Evolutionary conservation across 2,329 filamentous ascomycete species (phyloP).

Genomic region (Allantophomopsis lycopodina): DNA sequence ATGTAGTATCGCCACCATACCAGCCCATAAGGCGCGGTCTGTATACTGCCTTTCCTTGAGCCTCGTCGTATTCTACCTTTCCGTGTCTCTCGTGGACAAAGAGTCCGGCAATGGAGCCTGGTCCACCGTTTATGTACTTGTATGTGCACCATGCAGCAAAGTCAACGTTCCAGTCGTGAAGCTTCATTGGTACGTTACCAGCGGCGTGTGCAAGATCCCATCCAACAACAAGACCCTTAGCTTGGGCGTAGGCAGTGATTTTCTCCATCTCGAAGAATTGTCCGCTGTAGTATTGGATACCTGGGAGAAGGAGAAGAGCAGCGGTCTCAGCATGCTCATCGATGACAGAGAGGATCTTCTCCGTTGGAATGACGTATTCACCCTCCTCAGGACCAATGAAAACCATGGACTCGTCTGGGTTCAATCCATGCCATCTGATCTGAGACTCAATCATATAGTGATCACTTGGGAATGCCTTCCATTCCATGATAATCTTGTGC

Average conservation of each 20-base stretch:
- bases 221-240: constrained; percentile 57
- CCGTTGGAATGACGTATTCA: constrained; percentile 50
- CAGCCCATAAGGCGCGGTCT: constrained; percentile 63
- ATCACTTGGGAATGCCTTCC: constrained; percentile 82
- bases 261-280: constrained; percentile 72
- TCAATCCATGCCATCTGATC: constrained; percentile 53
- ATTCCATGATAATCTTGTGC: constrained; percentile 58
- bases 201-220: constrained; percentile 85
- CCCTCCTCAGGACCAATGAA: constrained; percentile 51
- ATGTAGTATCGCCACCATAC: constrained; percentile 72
- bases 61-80: constrained; percentile 29
- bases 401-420: constrained; percentile 57
- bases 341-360: constrained; percentile 59
- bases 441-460: constrained; percentile 80
- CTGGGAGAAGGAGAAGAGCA: constrained; percentile 68
- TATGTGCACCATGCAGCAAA: constrained; percentile 92
- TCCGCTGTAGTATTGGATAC: constrained; percentile 85
- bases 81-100: constrained; percentile 72
- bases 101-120: constrained; percentile 65
- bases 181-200: constrained; percentile 64
- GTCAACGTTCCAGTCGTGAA: constrained; percentile 86
- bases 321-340: constrained; percentile 60
- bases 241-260: constrained; percentile 68
- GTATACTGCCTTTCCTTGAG: constrained; percentile 32
- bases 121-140: constrained; percentile 84